These are phyloP conservation scores for Bolboschoenoplectus hybrid DNA, from an alignment of 202 grass and related monocot genomes.

Conservation along the genomic window DNA sequence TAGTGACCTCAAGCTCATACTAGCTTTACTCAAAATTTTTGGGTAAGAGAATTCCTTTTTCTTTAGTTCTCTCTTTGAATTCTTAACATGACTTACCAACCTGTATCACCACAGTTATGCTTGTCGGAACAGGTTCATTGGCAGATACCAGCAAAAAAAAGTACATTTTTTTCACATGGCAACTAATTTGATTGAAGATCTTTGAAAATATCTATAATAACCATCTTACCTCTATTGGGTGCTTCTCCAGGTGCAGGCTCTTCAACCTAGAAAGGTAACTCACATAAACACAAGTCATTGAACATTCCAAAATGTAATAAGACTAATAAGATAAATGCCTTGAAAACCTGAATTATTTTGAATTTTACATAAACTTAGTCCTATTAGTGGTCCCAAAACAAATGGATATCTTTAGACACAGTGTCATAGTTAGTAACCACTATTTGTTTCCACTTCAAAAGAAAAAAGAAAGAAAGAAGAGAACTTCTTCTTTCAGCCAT, in stretches of 20 bases:
- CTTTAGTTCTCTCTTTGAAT: background rate
- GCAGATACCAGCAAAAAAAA: background rate
- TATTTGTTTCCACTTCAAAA: background rate
- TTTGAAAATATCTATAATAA: constrained; percentile 15
- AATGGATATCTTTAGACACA: background rate
- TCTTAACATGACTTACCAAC: background rate
- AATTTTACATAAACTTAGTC: background rate
- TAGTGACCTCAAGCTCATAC: background rate
- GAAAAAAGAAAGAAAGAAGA: background rate
- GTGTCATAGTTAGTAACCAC: background rate
- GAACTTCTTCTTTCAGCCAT: background rate
- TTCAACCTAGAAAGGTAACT: constrained; percentile 26
- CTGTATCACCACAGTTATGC: constrained; percentile 10
- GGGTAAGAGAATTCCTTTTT: background rate
- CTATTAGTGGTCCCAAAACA: background rate
- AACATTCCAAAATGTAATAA: constrained; percentile 6
- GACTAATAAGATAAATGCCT: background rate
- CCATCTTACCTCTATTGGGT: constrained; percentile 34
- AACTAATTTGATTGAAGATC: constrained; percentile 18
- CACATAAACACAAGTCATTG: background rate
- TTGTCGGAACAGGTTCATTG: background rate
- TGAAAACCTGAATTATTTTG: background rate
- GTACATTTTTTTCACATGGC: background rate
- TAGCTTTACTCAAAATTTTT: background rate
- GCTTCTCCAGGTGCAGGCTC: constrained; percentile 31